Base-by-base conservation (phyloP, 1,284 basidiomycete genomes). In the Puccinia novopanici region DNA sequence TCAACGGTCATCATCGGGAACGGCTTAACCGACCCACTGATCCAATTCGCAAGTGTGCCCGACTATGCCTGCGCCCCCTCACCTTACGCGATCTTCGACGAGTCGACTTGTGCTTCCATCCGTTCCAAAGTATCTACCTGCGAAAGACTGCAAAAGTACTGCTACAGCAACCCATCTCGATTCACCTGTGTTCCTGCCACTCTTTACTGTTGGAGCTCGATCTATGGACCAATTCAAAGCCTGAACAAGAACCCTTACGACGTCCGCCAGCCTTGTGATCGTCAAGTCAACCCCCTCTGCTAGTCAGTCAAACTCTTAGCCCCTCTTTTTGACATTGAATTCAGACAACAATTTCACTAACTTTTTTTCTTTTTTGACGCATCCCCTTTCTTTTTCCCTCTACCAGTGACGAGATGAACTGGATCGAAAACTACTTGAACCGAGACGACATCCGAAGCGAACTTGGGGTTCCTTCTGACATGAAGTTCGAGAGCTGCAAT, bases 351-450 rank as follows among this genome's bases (percentile, higher is more conserved):
- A 34, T 34, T 34, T 70, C 10, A 17, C 73, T 37, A 81, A 9
- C 40, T n/a, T 40, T 37, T 12, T 37, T 22, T n/a, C 27, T 40
- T 24, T 4, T 61, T 30, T 61, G 30, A 61, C 59, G 34, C 42
- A 24, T 63, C 40, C 22, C 6, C 37, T 24, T 17, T 1, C 4
- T 70, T 42, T 34, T 37, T 54, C 19, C 68, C 22, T 19, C 5
- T 27, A 37, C 17, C 54, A 79, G 77, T 81, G 74, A 83, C 48
- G 88, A 95, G 86, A 91, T 94, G 89, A 85, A 86, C 48, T 93
- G 91, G 91, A 90, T 94, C 83, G 91, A 93, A 83, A 89, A 87
- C 1, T 94, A 90, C 89, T 88, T 94, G 88, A 93, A 93, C 84
- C 86, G 89, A 71, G 88, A 89, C 5, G 88, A 88, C 80, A 88